These are phyloP conservation scores for Rhizopogon vulgaris DNA, from an alignment of 768 basidiomycete species.

Conservation along the genomic window DNA sequence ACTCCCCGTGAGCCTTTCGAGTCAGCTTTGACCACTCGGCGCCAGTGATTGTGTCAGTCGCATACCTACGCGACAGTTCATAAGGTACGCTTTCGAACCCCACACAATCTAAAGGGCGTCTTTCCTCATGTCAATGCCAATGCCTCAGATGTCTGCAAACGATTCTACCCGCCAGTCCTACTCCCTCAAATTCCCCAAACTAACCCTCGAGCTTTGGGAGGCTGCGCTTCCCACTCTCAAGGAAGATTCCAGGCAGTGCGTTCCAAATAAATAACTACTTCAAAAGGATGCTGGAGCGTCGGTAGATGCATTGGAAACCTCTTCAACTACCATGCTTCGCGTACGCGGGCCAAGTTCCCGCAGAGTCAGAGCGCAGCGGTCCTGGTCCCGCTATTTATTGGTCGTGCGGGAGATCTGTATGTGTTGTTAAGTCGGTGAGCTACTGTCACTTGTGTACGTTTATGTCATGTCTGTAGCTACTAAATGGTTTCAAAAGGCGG, in stretches of 20 bases:
- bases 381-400: constrained; percentile 80
- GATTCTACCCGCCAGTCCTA: neutral
- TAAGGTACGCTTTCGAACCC: neutral
- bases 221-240: constrained; percentile 5
- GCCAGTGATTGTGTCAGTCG: neutral
- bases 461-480: neutral
- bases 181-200: constrained; percentile 16
- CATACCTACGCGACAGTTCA: neutral
- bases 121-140: neutral
- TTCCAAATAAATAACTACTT: neutral
- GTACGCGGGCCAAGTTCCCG: constrained; percentile 38
- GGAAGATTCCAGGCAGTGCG: constrained; percentile 19
- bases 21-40: neutral
- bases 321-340: constrained; percentile 19
- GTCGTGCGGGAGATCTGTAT: constrained; percentile 76
- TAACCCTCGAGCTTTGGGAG: constrained; percentile 7
- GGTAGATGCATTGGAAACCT: constrained; percentile 21
- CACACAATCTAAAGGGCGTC: neutral
- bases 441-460: neutral
- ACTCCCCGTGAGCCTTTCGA: no score
- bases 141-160: constrained; percentile 8
- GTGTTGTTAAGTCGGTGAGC: constrained; percentile 79
- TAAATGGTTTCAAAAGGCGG: constrained; percentile 41
- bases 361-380: constrained; percentile 65
- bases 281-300: neutral